Evolutionary conservation across 371 early-diverging fungal species (phyloP).

Genomic region (Funneliformis caledonium): DNA sequence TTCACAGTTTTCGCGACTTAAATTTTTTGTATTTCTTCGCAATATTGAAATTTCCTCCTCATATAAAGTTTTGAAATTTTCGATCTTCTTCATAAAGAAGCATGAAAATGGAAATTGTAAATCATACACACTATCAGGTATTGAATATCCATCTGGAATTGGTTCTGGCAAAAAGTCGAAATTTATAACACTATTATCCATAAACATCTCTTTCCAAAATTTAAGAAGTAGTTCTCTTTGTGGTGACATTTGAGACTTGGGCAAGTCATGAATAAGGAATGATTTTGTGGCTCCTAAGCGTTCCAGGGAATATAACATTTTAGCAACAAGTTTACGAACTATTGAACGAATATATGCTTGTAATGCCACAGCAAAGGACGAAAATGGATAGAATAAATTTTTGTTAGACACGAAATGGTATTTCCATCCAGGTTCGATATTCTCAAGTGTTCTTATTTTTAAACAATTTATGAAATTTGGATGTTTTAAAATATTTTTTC

Average conservation of each 20-base stretch:
- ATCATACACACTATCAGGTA: constrained; percentile 4
- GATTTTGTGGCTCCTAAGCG: neutral
- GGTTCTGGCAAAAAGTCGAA: constrained; percentile 19
- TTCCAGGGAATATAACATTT: constrained; percentile 34
- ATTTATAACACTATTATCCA: constrained; percentile 22
- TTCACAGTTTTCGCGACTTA: neutral
- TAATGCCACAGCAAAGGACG: constrained; percentile 33
- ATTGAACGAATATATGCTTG: constrained; percentile 16
- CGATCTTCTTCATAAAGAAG: constrained; percentile 32
- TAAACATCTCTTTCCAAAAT: constrained; percentile 35
- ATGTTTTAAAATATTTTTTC: constrained; percentile 14
- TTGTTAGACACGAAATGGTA: constrained; percentile 34
- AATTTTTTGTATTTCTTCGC: constrained; percentile 26
- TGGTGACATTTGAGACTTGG: neutral
- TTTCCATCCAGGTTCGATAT: constrained; percentile 28
- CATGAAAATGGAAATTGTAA: constrained; percentile 39
- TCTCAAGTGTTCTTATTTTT: neutral
- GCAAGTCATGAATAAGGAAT: neutral
- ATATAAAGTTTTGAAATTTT: constrained; percentile 35
- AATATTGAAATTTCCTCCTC: constrained; percentile 22
- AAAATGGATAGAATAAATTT: constrained; percentile 24
- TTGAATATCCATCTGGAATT: constrained; percentile 19
- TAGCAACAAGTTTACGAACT: constrained; percentile 33
- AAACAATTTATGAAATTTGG: constrained; percentile 12
- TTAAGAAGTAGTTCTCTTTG: neutral